These are phyloP conservation scores for Murraya koenigii DNA, from an alignment of 345 rosid species.

Conservation along the genomic window DNA sequence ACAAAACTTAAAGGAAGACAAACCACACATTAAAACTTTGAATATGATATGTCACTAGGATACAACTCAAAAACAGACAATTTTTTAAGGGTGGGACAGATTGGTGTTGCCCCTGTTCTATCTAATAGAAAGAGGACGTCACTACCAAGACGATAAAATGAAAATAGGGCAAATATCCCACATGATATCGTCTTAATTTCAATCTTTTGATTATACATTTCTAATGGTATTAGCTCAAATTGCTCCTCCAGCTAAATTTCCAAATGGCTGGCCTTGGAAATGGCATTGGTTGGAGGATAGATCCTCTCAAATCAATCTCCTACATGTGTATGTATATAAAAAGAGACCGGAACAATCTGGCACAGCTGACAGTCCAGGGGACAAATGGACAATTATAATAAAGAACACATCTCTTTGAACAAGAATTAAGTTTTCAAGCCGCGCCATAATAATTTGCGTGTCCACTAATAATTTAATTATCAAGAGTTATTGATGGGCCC, in stretches of 20 bases:
- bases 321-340: not conserved
- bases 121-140: constrained; percentile 21
- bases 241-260: not conserved
- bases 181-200: constrained; percentile 4
- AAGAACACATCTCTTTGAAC: not conserved
- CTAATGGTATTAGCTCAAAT: not conserved
- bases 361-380: not conserved
- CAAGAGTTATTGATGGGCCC: constrained; percentile 17
- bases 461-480: constrained; percentile 5
- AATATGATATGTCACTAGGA: not conserved
- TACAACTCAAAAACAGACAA: not conserved
- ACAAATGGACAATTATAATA: constrained; percentile 11
- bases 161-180: not conserved
- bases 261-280: not conserved
- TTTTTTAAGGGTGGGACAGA: not conserved
- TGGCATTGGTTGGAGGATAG: not conserved
- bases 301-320: not conserved
- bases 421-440: not conserved
- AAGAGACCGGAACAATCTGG: not conserved
- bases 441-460: constrained; percentile 2
- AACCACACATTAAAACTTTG: not conserved
- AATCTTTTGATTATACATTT: not conserved
- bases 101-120: not conserved
- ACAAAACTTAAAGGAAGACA: not conserved
- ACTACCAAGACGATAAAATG: constrained; percentile 15